Conservation (phyloP, 2,329 filamentous ascomycete species). For the Triangularia verruculosa region DNA sequence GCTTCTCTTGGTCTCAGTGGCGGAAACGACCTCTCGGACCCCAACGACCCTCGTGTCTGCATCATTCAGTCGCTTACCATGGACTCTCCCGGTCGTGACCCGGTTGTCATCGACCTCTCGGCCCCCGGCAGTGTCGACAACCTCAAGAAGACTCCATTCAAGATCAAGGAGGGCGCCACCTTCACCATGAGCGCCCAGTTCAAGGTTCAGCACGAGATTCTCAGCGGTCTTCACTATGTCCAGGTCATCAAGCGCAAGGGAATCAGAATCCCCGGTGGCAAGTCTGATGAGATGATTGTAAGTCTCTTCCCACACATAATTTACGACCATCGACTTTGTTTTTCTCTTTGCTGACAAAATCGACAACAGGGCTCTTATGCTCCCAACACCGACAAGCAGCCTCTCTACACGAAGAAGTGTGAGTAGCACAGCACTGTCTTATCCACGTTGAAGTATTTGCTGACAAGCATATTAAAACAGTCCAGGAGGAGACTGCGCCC, state of each 20-base stretch:
- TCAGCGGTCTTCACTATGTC: conserved; percentile 92
- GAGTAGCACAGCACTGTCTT: conserved; percentile 39
- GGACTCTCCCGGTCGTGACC: conserved; percentile 74
- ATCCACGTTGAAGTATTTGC: background rate
- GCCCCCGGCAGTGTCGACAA: conserved; percentile 67
- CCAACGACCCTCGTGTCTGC: conserved; percentile 82
- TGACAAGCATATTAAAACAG: background rate
- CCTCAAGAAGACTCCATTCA: conserved; percentile 91
- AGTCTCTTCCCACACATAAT: conserved; percentile 34
- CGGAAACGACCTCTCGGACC: conserved; percentile 68
- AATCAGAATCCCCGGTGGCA: conserved; percentile 67
- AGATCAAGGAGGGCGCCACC: conserved; percentile 89
- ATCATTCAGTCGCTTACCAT: conserved; percentile 91
- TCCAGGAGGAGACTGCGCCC: conserved; percentile 76
- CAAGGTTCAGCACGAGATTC: conserved; percentile 94
- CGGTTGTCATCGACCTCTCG: conserved; percentile 87
- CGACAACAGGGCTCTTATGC: conserved; percentile 75
- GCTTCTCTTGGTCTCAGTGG: conserved; percentile 84
- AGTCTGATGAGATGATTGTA: conserved; percentile 98
- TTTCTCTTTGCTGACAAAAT: background rate
- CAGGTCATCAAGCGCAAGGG: conserved; percentile 91
- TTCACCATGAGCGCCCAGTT: conserved; percentile 96
- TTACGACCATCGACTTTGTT: background rate
- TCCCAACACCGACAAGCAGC: conserved; percentile 85
- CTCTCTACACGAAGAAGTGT: conserved; percentile 89